Evolutionary conservation across 202 grass and related monocot genomes (phyloP), one percentile per base, ranked within the genome.

Genomic region (Carex arenaria): DNA sequence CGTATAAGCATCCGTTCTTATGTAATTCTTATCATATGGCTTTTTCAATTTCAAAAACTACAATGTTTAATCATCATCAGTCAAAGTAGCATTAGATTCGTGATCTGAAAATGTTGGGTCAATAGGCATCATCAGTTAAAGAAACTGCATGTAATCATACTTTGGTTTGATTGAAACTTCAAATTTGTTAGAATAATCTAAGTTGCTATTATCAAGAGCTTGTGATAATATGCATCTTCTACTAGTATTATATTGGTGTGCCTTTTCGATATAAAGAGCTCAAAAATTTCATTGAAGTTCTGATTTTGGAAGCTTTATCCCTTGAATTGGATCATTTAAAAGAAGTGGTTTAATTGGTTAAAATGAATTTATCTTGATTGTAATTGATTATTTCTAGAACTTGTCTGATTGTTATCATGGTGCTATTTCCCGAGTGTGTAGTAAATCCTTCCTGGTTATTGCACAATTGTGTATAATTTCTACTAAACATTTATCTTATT

Each of bases 81-180:
- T 12, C 17, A 40, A 59, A 78, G 54, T 78, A 43, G 10, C 19
- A 57, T 60, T 78, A 38, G 53, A 59, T 53, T 75, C 47, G 13
- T 54, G 71, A 78, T 78, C 73, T 78, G 28, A 72, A 60, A 31
- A 60, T 78, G 49, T 60, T 78, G 74, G 54, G 74, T 38, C 74
- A 40, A 52, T 72, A 23, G 43, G 3, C 19, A n/a, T 51, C 69
- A 72, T 45, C 67, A 20, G 67, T 45, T 32, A 14, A 57, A 31
- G 14, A n/a, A 17, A 32, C 28, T 55, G 72, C 26, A 76, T 56
- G 42, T 30, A 53, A 74, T 30, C 47, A 56, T 56, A 56, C 13
- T 34, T 36, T 18, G 23, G 28, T 56, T 76, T 32, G 26, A 10
- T 56, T 76, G 26, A 56, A 56, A 10, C 28, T 34, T 34, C 32